Evolutionary conservation across 352 stramenopile species (phyloP).

Genomic region (Phytophthora constricta): DNA sequence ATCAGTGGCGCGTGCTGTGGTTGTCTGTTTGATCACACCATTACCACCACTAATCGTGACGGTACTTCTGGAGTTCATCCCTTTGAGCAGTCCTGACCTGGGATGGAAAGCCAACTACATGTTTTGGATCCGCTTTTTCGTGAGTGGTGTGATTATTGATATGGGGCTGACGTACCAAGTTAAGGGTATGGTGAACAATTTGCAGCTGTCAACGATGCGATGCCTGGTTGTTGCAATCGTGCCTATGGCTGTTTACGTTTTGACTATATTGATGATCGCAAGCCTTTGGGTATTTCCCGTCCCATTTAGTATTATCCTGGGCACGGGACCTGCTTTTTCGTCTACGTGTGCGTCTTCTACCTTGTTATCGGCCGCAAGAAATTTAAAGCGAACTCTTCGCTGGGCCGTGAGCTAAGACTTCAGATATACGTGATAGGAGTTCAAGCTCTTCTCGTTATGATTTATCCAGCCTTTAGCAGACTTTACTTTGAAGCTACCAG

Average conservation of each 20-base stretch:
- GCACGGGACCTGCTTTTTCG: constrained; percentile 13
- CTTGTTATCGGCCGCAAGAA: constrained; percentile 14
- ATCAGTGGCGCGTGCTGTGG: background rate
- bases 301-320: constrained; percentile 38
- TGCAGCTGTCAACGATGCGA: constrained; percentile 7
- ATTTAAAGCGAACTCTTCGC: constrained; percentile 8
- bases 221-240: constrained; percentile 10
- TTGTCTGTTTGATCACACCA: background rate
- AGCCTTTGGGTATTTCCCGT: constrained; percentile 43
- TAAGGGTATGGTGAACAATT: constrained; percentile 9
- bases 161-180: constrained; percentile 12
- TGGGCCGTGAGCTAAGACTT: constrained; percentile 11
- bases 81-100: background rate
- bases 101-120: background rate
- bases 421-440: constrained; percentile 24
- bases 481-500: constrained; percentile 13
- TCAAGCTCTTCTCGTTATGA: constrained; percentile 15
- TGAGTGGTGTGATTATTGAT: constrained; percentile 4
- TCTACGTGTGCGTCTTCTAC: constrained; percentile 14
- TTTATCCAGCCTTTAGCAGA: constrained; percentile 28
- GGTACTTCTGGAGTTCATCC: background rate
- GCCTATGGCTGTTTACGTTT: constrained; percentile 14
- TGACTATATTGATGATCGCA: constrained; percentile 21
- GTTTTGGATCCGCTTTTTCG: background rate
- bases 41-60: background rate